Percentiles rank a stretch among this genome's conserved stretches.
These are phyloP conservation scores for Metschnikowia chrysomelidarum DNA, from an alignment of 805 yeast genomes.

Conservation along the genomic window DNA sequence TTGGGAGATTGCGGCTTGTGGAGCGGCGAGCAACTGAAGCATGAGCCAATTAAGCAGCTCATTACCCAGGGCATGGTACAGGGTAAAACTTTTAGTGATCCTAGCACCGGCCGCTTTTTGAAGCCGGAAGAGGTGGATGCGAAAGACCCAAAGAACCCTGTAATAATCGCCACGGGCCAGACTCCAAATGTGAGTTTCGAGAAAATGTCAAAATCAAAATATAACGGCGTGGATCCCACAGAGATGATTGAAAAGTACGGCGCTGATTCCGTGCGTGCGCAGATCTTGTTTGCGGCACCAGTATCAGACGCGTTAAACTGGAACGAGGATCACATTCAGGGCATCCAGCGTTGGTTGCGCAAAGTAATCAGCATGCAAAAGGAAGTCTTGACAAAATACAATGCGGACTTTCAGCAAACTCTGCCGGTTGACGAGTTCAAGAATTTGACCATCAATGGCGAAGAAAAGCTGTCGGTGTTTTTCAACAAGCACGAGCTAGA, in stretches of 20 bases:
- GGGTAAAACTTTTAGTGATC: slow-evolving; percentile 78
- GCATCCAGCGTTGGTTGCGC: slow-evolving; percentile 83
- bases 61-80: slow-evolving; percentile 99
- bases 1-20: slow-evolving; percentile 64
- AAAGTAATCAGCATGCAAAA: slow-evolving; percentile 41
- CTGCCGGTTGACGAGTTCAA: slow-evolving; percentile 10
- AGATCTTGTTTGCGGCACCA: slow-evolving; percentile 90
- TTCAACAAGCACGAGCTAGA: slow-evolving; percentile 47
- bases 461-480: slow-evolving; percentile 18
- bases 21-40: slow-evolving; percentile 54
- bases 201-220: slow-evolving; percentile 96
- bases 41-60: slow-evolving; percentile 79
- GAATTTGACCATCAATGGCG: slow-evolving; percentile 22
- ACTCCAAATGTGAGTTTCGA: slow-evolving; percentile 63
- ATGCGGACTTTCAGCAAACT: background rate
- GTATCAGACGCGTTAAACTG: slow-evolving; percentile 77
- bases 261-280: slow-evolving; percentile 93
- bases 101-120: slow-evolving; percentile 68
- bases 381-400: slow-evolving; percentile 21
- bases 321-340: slow-evolving; percentile 86
- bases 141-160: slow-evolving; percentile 39
- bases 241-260: slow-evolving; percentile 75
- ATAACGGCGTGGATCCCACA: slow-evolving; percentile 90
- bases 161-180: slow-evolving; percentile 48
- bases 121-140: slow-evolving; percentile 71